Evolutionary conservation across 1,284 basidiomycete species (phyloP), one percentile per base, ranked within the genome.

Genomic region (Agaricales sp.): DNA sequence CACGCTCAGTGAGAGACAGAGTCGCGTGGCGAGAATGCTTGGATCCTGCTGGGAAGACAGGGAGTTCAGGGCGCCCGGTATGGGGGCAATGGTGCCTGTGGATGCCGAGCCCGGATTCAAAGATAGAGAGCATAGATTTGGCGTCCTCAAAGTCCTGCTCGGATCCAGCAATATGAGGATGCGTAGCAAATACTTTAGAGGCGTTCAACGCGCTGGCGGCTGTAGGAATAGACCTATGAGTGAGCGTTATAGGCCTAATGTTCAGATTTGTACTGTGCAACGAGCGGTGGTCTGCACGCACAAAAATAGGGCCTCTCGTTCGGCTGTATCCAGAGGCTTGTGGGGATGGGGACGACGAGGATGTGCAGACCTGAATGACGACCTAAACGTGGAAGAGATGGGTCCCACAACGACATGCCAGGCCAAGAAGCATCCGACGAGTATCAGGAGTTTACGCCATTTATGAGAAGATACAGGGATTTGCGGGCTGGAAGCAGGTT

Each of bases 101-200:
- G 47, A 87, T 80, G 38, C 67, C 67, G 44, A 88, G 70, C 55
- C 83, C 73, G 13, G 67, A 65, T 55, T 83, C 80, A 59, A 87
- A 78, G 54, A 86, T 63, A 26, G 73, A 62, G 41, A 88, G 70
- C 48, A 87, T 72, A 45, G 69, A 67, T 55, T 77, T 76, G 2
- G 86, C 83, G 52, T 85, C 81, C 30, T 70, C 64, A 47, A 81
- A 70, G 63, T 88, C 87, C 52, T 76, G 75, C 1, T 65, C 56
- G 12, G 82, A 79, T 23, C 86, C 84, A 2, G 85, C 85, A 44
- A 87, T 65, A 63, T 89, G 87, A 21, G 87, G 85, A 54, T 80
- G 76, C 1, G 75, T 76, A 1, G 81, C 80, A 62, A 76, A 83
- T 26, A 65, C 60, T 22, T 75, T 75, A 22, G 81, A 86, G 4